These are phyloP conservation scores for Annona squamosa DNA, from an alignment of 164 flowering plant species.

Conservation along the genomic window DNA sequence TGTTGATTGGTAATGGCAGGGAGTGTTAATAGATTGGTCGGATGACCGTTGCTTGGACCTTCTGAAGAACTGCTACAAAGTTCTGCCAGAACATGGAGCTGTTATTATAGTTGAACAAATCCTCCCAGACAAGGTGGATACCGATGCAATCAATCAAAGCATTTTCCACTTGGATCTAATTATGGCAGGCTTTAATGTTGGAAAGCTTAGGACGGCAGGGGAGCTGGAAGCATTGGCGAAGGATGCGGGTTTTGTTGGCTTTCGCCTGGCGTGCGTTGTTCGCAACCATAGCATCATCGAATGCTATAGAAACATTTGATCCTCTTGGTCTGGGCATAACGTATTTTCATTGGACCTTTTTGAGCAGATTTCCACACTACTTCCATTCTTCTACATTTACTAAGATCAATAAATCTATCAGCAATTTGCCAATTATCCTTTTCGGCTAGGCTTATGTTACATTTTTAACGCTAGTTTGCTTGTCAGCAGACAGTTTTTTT, in stretches of 20 bases:
- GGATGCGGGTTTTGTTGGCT: conserved; percentile 11
- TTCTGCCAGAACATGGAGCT: conserved; percentile 20
- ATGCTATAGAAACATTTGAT: conserved; percentile 3
- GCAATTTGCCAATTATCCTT: too few relatives aligned
- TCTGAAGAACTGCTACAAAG: conserved; percentile 23
- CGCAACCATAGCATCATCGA: conserved; percentile 21
- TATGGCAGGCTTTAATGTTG: conserved; percentile 15
- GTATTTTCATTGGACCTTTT: too few relatives aligned
- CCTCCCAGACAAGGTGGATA: neutral
- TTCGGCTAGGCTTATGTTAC: too few relatives aligned
- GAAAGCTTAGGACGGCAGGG: conserved; percentile 16
- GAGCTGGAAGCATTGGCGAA: conserved; percentile 18
- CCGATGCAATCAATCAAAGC: neutral
- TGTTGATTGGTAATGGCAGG: conserved; percentile 3
- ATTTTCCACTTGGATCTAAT: neutral
- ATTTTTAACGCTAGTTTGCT: too few relatives aligned
- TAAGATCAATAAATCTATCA: too few relatives aligned
- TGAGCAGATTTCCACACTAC: too few relatives aligned
- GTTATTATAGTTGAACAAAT: conserved; percentile 17
- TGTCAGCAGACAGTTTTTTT: too few relatives aligned
- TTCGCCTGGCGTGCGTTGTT: conserved; percentile 8
- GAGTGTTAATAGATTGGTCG: conserved; percentile 20
- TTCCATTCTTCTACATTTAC: too few relatives aligned
- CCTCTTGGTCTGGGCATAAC: too few relatives aligned
- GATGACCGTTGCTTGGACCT: conserved; percentile 18